A percentile compares a stretch with the other conserved stretches of the same genome.
These are phyloP conservation scores for Kodamaea derodonti DNA, from an alignment of 1,139 yeast genomes.

Conservation along the genomic window DNA sequence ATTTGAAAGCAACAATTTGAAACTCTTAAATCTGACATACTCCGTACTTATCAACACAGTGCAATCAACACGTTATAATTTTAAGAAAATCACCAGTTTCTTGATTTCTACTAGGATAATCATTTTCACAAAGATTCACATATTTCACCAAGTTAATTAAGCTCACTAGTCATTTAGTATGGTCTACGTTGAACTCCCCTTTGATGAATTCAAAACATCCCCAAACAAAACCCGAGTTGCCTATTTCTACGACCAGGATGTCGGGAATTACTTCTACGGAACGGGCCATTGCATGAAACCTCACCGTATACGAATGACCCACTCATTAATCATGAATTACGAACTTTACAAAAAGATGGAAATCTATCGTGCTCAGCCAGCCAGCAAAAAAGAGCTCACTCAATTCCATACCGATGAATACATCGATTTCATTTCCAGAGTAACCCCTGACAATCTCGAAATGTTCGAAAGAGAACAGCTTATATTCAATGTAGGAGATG, in stretches of 20 bases:
- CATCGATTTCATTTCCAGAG: slow-evolving; percentile 87
- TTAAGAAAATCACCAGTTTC: no score
- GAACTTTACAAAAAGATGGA: slow-evolving; percentile 97
- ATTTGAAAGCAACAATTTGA: no score
- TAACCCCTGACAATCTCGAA: slow-evolving; percentile 91
- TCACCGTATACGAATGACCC: slow-evolving; percentile 98
- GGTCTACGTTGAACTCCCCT: slow-evolving; percentile 45
- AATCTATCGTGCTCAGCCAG: slow-evolving; percentile 93
- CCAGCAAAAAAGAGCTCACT: slow-evolving; percentile 96
- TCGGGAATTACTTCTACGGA: slow-evolving; percentile 96
- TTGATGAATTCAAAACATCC: slow-evolving; percentile 42
- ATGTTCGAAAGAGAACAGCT: slow-evolving; percentile 87
- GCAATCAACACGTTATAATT: no score
- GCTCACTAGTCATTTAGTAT: no score
- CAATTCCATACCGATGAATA: slow-evolving; percentile 98
- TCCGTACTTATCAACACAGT: no score
- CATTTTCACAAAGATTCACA: no score
- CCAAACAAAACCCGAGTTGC: slow-evolving; percentile 43
- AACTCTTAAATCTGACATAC: no score
- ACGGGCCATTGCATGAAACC: slow-evolving; percentile 99
- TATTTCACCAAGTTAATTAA: no score
- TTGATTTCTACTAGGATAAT: no score
- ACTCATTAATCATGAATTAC: slow-evolving; percentile 92
- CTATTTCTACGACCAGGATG: slow-evolving; percentile 64
- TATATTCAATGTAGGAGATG: slow-evolving; percentile 95